Percentiles rank a stretch among this genome's conserved stretches.
Conservation (phyloP, 169 alveolate species). For the Eimeria necatrix region DNA sequence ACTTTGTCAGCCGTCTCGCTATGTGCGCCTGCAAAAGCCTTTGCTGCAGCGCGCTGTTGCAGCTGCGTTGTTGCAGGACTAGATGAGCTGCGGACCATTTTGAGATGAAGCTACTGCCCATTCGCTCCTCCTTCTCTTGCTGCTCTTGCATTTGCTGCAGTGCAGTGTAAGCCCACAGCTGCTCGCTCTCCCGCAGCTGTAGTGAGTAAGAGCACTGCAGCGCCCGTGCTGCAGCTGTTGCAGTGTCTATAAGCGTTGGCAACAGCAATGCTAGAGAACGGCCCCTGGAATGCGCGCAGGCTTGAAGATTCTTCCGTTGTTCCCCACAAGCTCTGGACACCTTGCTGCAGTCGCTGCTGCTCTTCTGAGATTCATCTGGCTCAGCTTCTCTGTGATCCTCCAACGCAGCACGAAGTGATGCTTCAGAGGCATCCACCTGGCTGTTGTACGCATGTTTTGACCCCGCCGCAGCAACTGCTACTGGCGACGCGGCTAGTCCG, state of each 20-base stretch:
- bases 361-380: background rate
- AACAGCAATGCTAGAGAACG: slow-evolving; percentile 41
- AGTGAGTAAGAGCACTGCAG: slow-evolving; percentile 22
- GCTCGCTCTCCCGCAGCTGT: slow-evolving; percentile 50
- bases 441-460: background rate
- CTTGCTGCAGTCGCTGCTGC: background rate
- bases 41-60: slow-evolving; percentile 45
- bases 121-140: slow-evolving; percentile 45
- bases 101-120: slow-evolving; percentile 21
- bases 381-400: background rate
- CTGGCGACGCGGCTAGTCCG: background rate
- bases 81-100: slow-evolving; percentile 6
- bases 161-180: slow-evolving; percentile 53
- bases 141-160: slow-evolving; percentile 50
- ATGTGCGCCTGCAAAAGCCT: slow-evolving; percentile 53
- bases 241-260: slow-evolving; percentile 2
- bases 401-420: background rate
- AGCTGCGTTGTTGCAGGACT: slow-evolving; percentile 44
- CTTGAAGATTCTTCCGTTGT: background rate
- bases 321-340: background rate
- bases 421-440: background rate
- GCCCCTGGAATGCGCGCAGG: background rate
- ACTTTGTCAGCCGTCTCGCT: slow-evolving; percentile 10
- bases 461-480: background rate
- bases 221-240: slow-evolving; percentile 58